Percentiles rank a stretch among this genome's conserved stretches.
Conservation (phyloP, 176 grass and related monocot genomes). For the Cymbopogon citratus region DNA sequence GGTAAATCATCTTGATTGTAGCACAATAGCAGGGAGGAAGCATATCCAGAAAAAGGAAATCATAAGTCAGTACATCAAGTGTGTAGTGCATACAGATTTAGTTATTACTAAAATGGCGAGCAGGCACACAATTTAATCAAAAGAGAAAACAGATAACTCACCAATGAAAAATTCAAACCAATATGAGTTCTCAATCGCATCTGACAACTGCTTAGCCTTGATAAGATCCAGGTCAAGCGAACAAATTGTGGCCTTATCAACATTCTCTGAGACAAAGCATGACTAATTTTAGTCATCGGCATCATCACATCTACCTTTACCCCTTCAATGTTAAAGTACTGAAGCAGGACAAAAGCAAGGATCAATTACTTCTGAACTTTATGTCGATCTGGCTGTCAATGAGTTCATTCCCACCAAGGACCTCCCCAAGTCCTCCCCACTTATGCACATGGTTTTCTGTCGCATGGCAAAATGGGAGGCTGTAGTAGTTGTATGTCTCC, state of each 20-base stretch:
- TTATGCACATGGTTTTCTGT: constrained; percentile 73
- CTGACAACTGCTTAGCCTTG: constrained; percentile 62
- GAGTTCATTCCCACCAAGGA: constrained; percentile 86
- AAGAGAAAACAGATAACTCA: constrained; percentile 18
- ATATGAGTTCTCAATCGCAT: constrained; percentile 81
- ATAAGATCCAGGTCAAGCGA: constrained; percentile 62
- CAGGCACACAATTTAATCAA: not conserved
- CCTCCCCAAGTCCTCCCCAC: constrained; percentile 90
- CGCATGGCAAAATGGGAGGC: constrained; percentile 83
- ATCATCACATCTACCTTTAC: not conserved
- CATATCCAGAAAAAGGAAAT: constrained; percentile 12
- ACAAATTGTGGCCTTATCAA: constrained; percentile 76
- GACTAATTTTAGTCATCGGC: not conserved
- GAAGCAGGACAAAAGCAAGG: constrained; percentile 10
- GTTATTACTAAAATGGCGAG: constrained; percentile 2
- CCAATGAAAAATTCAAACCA: constrained; percentile 99
- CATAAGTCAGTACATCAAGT: not conserved
- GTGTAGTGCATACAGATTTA: not conserved
- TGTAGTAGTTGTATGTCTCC: constrained; percentile 95
- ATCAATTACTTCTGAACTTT: constrained; percentile 63
- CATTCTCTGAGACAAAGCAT: constrained; percentile 56
- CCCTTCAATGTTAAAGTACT: not conserved
- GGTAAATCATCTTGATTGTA: constrained; percentile 78
- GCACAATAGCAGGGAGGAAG: not conserved
- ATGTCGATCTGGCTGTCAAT: constrained; percentile 83